A percentile compares a stretch with the other conserved stretches of the same genome.
Evolutionary conservation across 176 grass and related monocot species (phyloP).

Genomic region (Poa annua): DNA sequence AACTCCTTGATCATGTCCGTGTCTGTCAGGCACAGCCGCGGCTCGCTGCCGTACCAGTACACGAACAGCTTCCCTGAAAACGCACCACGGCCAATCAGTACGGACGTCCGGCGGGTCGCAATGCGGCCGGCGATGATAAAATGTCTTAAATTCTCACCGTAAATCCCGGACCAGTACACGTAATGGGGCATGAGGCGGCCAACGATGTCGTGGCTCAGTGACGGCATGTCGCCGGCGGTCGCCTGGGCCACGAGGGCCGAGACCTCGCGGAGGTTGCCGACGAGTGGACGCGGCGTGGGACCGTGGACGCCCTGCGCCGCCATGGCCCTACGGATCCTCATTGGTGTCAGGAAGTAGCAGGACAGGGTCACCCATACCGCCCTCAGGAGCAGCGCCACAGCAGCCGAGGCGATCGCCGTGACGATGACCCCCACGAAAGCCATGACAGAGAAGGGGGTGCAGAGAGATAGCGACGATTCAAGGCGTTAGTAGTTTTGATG

Average conservation of each 20-base stretch:
- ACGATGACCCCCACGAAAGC: constrained; percentile 33
- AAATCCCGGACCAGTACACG: constrained; percentile 69
- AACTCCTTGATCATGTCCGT: constrained; percentile 84
- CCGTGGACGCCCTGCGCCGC: constrained; percentile 71
- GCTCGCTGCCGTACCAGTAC: constrained; percentile 88
- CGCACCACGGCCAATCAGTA: background rate
- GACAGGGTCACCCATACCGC: constrained; percentile 68
- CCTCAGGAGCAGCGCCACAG: constrained; percentile 47
- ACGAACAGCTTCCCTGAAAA: constrained; percentile 80
- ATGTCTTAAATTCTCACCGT: constrained; percentile 40
- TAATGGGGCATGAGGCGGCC: constrained; percentile 95
- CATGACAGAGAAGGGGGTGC: background rate
- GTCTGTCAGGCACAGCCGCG: constrained; percentile 83
- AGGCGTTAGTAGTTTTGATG: background rate
- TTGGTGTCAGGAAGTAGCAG: constrained; percentile 72
- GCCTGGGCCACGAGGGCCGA: constrained; percentile 54
- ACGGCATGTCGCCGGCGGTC: constrained; percentile 68
- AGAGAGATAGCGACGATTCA: background rate
- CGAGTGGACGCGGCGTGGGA: constrained; percentile 50
- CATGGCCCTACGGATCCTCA: constrained; percentile 67
- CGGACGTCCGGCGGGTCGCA: background rate
- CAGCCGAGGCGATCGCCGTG: constrained; percentile 24
- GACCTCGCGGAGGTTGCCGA: constrained; percentile 76
- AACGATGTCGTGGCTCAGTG: constrained; percentile 78
- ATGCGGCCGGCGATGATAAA: background rate